Evolutionary conservation across 805 yeast species (phyloP), one percentile per base, ranked within the genome.

Genomic region (Wickerhamiella siamensis): DNA sequence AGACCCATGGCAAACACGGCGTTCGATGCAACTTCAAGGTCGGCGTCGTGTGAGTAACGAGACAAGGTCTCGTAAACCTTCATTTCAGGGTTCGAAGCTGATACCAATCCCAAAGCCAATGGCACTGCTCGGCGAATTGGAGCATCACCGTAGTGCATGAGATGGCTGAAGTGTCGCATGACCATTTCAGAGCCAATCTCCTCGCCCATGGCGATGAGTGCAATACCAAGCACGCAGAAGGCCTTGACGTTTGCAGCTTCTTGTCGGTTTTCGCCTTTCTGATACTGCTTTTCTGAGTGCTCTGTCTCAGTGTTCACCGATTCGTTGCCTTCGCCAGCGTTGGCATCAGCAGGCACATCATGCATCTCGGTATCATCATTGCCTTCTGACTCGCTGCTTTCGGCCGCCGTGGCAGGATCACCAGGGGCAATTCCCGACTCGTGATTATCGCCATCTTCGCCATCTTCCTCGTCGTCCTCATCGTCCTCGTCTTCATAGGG

Each of bases 101-200:
- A 83, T 5, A 88, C 81, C 46, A 91, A 72, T 40, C 95, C 96
- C 87, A 91, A 82, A n/a, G 98, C 97, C 51, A 91, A 71, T 27
- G 99, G 99, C 36, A 91, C 97, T 16, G 95, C 87, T 53, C 94
- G 75, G 54, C 87, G 79, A 46, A 91, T 83, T 46, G 83, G 72
- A 18, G 91, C 77, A 53, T 83, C 87, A 45, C 99, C 98, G 59
- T 91, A 91, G 60, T 91, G 98, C 94, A 91, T 84, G 61, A 91
- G 70, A 62, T 91, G 98, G 37, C 94, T 87, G 60, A 88, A 88
- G 62, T 91, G 98, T 59, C 98, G 87, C 57, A 88, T 66, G 8
- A 88, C 79, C 98, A 91, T 91, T 52, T 88, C 95, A 62, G 83
- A 93, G 27, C 99, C 98, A 59, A 91, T 83, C 50, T 83, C 94